phyloP scores from a whole-genome alignment of 192 early-diverging fungal genomes.

The Coemansia erecta region DNA sequence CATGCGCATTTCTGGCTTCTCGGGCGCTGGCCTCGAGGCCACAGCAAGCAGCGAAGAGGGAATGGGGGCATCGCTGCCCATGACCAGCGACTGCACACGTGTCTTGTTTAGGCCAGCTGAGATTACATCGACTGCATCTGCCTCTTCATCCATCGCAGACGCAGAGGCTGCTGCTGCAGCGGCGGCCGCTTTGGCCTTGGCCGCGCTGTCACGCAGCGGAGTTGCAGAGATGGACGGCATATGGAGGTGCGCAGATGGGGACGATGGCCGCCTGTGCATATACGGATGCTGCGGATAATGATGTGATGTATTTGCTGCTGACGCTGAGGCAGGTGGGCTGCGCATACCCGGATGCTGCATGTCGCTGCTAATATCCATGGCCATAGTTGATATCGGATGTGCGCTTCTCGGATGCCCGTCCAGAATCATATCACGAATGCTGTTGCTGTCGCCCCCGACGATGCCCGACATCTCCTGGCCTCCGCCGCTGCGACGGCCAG shows the following conservation, averaged over 20 bases:
- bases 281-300: constrained; percentile 4
- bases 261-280: constrained; percentile 14
- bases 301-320: constrained; percentile 1
- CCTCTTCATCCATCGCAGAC: neutral
- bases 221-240: constrained; percentile 8
- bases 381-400: constrained; percentile 1
- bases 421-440: neutral
- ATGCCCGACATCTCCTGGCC: neutral
- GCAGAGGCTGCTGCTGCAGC: constrained; percentile 10
- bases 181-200: constrained; percentile 3
- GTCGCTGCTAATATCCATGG: constrained; percentile 12
- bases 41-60: constrained; percentile 1
- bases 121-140: constrained; percentile 23
- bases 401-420: constrained; percentile 11
- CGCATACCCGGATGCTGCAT: constrained; percentile 7
- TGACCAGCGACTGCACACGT: constrained; percentile 48
- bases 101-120: constrained; percentile 40
- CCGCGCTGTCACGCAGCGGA: constrained; percentile 7
- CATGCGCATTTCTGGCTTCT: constrained; percentile 19
- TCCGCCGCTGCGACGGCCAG: neutral
- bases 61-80: constrained; percentile 18
- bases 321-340: constrained; percentile 4
- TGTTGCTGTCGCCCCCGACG: neutral
- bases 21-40: constrained; percentile 29
- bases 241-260: constrained; percentile 10